These are phyloP conservation scores for Asclepias syriaca DNA, from an alignment of 257 asterid genomes.

Conservation along the genomic window DNA sequence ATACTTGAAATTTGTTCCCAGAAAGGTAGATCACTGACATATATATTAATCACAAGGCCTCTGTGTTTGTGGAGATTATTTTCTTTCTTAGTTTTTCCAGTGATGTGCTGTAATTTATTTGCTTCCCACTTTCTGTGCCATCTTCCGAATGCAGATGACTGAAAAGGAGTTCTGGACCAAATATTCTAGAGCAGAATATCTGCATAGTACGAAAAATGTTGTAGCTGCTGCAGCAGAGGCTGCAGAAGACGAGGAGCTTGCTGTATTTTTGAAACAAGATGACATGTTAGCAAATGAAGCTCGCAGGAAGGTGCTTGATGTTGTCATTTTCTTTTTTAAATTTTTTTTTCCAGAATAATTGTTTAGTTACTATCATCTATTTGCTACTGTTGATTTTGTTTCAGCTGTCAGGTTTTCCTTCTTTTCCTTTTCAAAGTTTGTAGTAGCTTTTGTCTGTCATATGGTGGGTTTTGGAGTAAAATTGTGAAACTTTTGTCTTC, in stretches of 20 bases:
- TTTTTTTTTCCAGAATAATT: background rate
- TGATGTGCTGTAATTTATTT: background rate
- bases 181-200: constrained; percentile 92
- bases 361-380: background rate
- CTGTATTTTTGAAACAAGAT: constrained; percentile 92
- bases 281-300: constrained; percentile 83
- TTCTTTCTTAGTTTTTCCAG: background rate
- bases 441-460: background rate
- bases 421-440: background rate
- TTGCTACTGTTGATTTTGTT: background rate
- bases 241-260: constrained; percentile 98
- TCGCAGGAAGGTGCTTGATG: constrained; percentile 64
- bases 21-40: constrained; percentile 47
- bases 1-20: constrained; percentile 78
- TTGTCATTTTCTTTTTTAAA: constrained; percentile 13
- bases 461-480: background rate
- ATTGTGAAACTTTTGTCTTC: constrained; percentile 17
- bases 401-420: background rate
- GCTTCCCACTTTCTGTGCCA: too few relatives aligned
- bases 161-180: constrained; percentile 98
- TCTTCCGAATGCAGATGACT: constrained; percentile 53
- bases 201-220: constrained; percentile 87
- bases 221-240: constrained; percentile 99
- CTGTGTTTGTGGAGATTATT: constrained; percentile 3
- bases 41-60: constrained; percentile 4